These are phyloP conservation scores for Hura crepitans DNA, from an alignment of 441 rosid genomes.

Conservation along the genomic window DNA sequence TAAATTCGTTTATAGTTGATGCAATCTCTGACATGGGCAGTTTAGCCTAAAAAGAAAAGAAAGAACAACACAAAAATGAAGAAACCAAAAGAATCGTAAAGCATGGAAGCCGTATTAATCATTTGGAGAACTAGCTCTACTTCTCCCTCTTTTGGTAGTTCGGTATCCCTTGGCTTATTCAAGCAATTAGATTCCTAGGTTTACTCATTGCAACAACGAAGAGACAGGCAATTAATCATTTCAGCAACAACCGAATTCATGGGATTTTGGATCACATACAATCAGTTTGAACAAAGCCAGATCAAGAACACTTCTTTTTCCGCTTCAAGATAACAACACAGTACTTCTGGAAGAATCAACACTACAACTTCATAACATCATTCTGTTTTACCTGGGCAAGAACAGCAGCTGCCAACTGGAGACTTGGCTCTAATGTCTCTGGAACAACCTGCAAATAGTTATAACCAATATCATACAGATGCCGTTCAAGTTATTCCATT, in stretches of 20 bases:
- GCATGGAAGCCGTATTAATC: neutral
- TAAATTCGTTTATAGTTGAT: constrained; percentile 80
- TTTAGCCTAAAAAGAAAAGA: constrained; percentile 55
- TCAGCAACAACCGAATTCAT: neutral
- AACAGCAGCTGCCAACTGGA: constrained; percentile 98
- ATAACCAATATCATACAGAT: constrained; percentile 1
- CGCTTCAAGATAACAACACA: neutral
- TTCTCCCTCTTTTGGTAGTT: neutral
- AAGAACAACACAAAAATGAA: neutral
- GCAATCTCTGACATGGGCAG: constrained; percentile 85
- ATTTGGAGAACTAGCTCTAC: neutral
- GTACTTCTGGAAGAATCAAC: neutral
- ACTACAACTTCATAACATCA: neutral
- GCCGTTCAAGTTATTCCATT: neutral
- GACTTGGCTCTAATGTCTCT: constrained; percentile 95
- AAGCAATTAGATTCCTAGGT: neutral
- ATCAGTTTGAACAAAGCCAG: neutral
- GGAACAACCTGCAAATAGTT: constrained; percentile 76
- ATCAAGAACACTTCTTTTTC: neutral
- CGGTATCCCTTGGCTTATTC: neutral
- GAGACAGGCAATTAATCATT: neutral
- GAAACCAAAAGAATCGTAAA: neutral
- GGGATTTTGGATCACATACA: neutral
- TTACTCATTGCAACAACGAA: too few species aligned
- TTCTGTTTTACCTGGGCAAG: constrained; percentile 76